Evolutionary conservation across 2,329 filamentous ascomycete genomes (phyloP).

Genomic region (Diaporthe velutina): DNA sequence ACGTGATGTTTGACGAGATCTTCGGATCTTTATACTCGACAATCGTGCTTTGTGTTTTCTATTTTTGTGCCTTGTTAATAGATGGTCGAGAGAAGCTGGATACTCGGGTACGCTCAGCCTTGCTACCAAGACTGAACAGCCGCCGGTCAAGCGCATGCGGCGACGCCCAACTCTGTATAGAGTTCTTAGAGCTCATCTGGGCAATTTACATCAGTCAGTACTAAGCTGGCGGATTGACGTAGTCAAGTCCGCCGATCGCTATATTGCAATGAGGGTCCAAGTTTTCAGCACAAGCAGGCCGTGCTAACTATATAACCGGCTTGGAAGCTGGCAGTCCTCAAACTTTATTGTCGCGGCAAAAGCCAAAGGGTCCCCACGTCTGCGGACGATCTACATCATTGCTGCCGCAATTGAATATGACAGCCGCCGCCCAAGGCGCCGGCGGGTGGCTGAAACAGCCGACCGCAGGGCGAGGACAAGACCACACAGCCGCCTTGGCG

Average conservation of each 20-base stretch:
- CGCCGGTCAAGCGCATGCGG: conserved; percentile 5
- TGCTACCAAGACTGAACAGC: conserved; percentile 14
- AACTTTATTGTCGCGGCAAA: conserved; percentile 1
- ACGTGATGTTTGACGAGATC: background rate
- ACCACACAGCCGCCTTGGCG: conserved; percentile 30
- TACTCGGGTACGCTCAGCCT: conserved; percentile 1
- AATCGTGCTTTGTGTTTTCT: background rate
- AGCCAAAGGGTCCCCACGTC: background rate
- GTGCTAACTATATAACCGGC: conserved; percentile 1
- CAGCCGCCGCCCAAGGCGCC: conserved; percentile 15
- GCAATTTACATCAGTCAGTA: conserved; percentile 10
- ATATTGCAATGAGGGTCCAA: background rate
- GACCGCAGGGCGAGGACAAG: background rate
- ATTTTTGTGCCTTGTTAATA: background rate
- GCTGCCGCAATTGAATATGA: background rate
- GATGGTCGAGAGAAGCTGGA: conserved; percentile 2
- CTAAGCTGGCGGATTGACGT: conserved; percentile 3
- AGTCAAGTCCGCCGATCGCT: conserved; percentile 2
- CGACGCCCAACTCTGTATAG: conserved; percentile 2
- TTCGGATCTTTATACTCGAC: background rate
- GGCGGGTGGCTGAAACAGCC: conserved; percentile 28
- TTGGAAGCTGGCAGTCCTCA: background rate
- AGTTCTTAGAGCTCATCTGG: conserved; percentile 4
- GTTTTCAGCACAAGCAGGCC: background rate
- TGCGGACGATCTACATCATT: background rate